These are phyloP conservation scores for Neurospora crassa DNA, from an alignment of 2,329 filamentous ascomycete species.

Conservation along the genomic window DNA sequence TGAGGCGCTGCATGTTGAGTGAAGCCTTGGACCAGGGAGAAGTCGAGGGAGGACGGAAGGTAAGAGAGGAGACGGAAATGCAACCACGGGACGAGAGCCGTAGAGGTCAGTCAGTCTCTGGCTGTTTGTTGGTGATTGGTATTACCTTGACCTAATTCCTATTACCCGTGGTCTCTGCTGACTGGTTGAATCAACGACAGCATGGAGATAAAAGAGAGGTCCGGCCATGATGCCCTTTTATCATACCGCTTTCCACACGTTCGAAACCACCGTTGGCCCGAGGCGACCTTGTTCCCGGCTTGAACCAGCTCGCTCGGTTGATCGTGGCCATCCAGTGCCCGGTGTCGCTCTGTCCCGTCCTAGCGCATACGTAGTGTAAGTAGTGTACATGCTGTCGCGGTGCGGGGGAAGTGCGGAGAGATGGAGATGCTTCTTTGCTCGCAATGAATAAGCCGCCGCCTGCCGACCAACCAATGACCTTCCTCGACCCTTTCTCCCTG, in stretches of 20 bases:
- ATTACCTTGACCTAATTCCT: not conserved
- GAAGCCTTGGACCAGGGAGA: not conserved
- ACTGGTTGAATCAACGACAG: not conserved
- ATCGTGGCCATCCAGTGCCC: not conserved
- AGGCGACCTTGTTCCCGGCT: not conserved
- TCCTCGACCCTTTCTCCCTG: not conserved
- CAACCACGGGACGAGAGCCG: not conserved
- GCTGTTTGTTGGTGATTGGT: not conserved
- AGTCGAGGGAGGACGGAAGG: not conserved
- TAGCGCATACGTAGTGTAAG: not conserved
- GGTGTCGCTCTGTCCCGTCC: not conserved
- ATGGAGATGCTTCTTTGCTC: not conserved
- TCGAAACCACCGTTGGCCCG: not conserved
- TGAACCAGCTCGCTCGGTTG: not conserved
- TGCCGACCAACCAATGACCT: not conserved
- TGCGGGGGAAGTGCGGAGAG: not conserved
- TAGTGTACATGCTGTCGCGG: not conserved
- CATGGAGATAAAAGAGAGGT: not conserved
- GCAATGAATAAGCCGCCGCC: not conserved
- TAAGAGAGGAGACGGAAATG: not conserved
- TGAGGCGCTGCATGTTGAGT: conserved; percentile 35
- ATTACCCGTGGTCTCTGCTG: not conserved
- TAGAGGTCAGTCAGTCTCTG: not conserved
- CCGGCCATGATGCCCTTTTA: not conserved
- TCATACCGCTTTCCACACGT: not conserved